These are phyloP conservation scores for Daedaleopsis nitida DNA, from an alignment of 768 basidiomycete genomes.

Conservation along the genomic window DNA sequence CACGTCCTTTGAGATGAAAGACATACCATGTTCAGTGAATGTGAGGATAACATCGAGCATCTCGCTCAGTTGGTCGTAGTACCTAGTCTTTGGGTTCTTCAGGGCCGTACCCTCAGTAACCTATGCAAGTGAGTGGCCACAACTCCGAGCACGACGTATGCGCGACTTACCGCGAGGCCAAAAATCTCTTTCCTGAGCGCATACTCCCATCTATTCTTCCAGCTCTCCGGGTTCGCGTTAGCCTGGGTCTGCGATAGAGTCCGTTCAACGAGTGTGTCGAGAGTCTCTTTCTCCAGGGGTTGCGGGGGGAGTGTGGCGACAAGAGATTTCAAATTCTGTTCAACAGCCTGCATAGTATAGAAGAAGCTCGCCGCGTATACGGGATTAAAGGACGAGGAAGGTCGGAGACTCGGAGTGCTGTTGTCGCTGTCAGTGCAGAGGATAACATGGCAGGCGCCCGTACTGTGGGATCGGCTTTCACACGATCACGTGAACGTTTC, in stretches of 20 bases:
- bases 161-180: constrained; percentile 60
- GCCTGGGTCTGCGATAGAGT: constrained; percentile 45
- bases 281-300: constrained; percentile 47
- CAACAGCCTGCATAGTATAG: constrained; percentile 49
- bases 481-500: no score
- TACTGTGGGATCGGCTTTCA: no score
- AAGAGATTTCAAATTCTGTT: constrained; percentile 51
- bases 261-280: constrained; percentile 52
- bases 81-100: constrained; percentile 49
- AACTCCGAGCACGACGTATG: no score
- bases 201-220: constrained; percentile 76
- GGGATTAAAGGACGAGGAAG: no score
- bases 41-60: constrained; percentile 73
- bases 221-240: constrained; percentile 53
- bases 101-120: constrained; percentile 68
- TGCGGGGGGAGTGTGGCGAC: constrained; percentile 53
- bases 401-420: no score
- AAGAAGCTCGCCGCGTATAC: no score
- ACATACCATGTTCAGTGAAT: constrained; percentile 76
- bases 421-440: no score
- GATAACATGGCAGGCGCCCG: no score
- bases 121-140: constrained; percentile 36
- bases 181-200: constrained; percentile 72
- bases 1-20: background rate
- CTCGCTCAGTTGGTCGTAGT: constrained; percentile 62